Conservation (phyloP, 1,139 yeast species). For the Arxiozyma slooffiae region DNA sequence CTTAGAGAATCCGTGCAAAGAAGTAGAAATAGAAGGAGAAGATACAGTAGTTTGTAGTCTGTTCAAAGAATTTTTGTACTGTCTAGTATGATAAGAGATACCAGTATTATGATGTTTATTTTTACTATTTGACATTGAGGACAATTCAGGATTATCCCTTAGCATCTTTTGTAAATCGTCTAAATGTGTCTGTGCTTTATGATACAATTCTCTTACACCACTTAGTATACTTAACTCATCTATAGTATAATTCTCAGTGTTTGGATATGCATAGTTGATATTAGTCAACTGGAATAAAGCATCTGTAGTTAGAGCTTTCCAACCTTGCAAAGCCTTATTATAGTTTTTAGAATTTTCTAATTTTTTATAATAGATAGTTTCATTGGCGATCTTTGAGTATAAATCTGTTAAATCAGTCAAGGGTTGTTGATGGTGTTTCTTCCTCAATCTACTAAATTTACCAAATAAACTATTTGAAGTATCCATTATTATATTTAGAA, state of each 20-base stretch:
- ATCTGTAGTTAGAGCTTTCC: slow-evolving; percentile 60
- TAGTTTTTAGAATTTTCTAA: slow-evolving; percentile 46
- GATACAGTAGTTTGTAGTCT: slow-evolving; percentile 4
- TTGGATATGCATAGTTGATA: slow-evolving; percentile 39
- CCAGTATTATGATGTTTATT: neutral
- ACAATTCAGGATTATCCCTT: slow-evolving; percentile 2
- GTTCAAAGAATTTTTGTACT: slow-evolving; percentile 2
- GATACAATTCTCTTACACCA: slow-evolving; percentile 31
- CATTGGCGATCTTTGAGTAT: slow-evolving; percentile 52
- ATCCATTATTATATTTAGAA: slow-evolving; percentile 9
- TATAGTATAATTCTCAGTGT: slow-evolving; percentile 36
- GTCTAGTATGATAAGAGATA: neutral
- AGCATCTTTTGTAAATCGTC: slow-evolving; percentile 27
- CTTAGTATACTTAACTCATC: slow-evolving; percentile 33
- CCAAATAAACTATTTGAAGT: slow-evolving; percentile 13
- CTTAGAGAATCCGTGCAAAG: slow-evolving; percentile 6
- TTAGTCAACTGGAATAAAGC: slow-evolving; percentile 47
- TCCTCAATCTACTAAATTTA: slow-evolving; percentile 34
- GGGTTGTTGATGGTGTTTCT: slow-evolving; percentile 49
- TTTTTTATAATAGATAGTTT: slow-evolving; percentile 45
- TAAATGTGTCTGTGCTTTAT: slow-evolving; percentile 32
- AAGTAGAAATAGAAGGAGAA: neutral
- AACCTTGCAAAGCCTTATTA: slow-evolving; percentile 56
- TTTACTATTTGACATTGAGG: neutral
- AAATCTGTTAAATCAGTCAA: slow-evolving; percentile 50